Conservation (phyloP, 164 flowering plant species). For the Paratinospora sagittata region DNA sequence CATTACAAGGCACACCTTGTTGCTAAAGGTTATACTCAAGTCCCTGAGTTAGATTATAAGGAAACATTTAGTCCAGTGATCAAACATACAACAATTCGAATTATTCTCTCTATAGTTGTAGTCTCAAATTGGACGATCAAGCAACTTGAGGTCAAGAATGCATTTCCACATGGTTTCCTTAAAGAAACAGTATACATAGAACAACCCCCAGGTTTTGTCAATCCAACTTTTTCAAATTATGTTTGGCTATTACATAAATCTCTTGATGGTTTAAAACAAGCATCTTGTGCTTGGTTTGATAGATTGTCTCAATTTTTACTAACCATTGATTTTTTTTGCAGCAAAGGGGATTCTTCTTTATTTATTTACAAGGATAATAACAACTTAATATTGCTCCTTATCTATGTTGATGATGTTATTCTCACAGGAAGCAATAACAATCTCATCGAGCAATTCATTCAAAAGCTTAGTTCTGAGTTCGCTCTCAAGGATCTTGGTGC, state of each 20-base stretch:
- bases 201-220: neutral
- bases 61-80: constrained; percentile 9
- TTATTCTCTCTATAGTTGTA: neutral
- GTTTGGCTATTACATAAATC: neutral
- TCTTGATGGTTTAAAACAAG: neutral
- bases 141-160: constrained; percentile 2
- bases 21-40: neutral
- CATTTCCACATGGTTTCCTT: neutral
- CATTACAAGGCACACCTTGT: neutral
- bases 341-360: neutral
- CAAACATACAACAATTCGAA: constrained; percentile 4
- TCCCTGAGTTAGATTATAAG: neutral
- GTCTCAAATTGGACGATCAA: neutral
- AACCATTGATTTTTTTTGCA: neutral
- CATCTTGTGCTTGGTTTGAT: neutral
- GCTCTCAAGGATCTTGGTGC: neutral
- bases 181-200: neutral
- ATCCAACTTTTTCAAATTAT: neutral
- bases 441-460: no score
- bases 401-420: no score
- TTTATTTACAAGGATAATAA: no score
- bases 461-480: no score
- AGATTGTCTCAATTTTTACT: neutral
- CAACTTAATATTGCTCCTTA: no score
- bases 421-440: no score